These are phyloP conservation scores for Claviceps cyperi DNA, from an alignment of 2,329 filamentous ascomycete genomes.

Conservation along the genomic window DNA sequence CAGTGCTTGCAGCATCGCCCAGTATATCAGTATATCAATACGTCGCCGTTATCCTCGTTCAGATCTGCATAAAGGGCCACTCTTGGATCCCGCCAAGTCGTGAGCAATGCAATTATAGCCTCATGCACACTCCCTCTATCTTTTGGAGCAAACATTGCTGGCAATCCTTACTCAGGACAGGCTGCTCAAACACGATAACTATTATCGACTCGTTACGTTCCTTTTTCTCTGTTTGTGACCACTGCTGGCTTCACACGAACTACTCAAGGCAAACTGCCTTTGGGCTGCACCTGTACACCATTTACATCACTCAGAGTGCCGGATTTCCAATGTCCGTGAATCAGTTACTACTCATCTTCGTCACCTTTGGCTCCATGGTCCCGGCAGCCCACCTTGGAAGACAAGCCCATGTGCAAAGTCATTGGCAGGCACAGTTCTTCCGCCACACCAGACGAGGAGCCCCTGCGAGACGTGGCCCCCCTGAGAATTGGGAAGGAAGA, in stretches of 20 bases:
- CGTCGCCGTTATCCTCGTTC: not conserved
- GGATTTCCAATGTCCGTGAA: conserved; percentile 8
- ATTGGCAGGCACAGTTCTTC: conserved; percentile 16
- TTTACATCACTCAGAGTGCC: not conserved
- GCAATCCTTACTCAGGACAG: not conserved
- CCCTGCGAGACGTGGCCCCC: conserved; percentile 17
- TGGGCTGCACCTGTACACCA: not conserved
- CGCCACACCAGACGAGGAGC: conserved; percentile 12
- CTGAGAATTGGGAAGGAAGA: conserved; percentile 21
- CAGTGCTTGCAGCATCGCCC: no score
- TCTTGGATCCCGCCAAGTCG: not conserved
- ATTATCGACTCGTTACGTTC: not conserved
- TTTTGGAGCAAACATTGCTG: not conserved
- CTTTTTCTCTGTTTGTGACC: not conserved
- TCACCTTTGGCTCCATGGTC: conserved; percentile 12
- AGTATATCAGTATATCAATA: not conserved
- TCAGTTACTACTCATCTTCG: conserved; percentile 9
- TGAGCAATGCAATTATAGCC: not conserved
- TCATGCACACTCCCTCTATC: not conserved
- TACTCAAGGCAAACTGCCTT: not conserved
- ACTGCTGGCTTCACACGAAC: not conserved
- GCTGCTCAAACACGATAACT: not conserved
- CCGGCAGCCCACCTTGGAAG: conserved; percentile 8
- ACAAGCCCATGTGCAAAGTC: conserved; percentile 7
- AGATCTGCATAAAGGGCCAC: not conserved